These are phyloP conservation scores for Microdochium paspali DNA, from an alignment of 2,329 filamentous ascomycete species.

Conservation along the genomic window DNA sequence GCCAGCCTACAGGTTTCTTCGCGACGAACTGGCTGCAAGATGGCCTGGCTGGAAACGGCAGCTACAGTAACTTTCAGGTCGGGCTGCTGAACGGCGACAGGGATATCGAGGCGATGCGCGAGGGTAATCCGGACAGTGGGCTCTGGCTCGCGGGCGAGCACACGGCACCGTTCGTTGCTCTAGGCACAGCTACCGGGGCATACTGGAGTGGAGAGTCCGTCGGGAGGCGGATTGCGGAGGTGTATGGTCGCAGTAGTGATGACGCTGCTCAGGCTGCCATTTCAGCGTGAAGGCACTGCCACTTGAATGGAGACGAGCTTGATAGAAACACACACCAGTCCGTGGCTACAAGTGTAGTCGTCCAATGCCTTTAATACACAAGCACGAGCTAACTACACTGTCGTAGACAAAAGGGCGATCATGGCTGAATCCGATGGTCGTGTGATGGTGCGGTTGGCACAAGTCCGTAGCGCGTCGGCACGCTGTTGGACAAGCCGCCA, in stretches of 20 bases:
- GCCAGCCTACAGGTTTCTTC: conserved; percentile 52
- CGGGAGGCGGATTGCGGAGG: conserved; percentile 51
- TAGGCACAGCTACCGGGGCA: conserved; percentile 83
- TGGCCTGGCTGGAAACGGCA: conserved; percentile 70
- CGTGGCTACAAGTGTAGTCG: neutral
- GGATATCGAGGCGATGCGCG: conserved; percentile 58
- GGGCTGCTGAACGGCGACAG: conserved; percentile 61
- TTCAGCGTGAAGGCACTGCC: neutral
- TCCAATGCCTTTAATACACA: no score
- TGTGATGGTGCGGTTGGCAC: no score
- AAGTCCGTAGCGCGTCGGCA: no score
- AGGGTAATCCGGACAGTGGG: conserved; percentile 54
- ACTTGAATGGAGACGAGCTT: neutral
- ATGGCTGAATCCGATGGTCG: no score
- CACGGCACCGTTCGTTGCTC: conserved; percentile 78
- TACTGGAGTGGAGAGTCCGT: conserved; percentile 86
- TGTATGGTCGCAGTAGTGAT: conserved; percentile 28
- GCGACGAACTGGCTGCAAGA: conserved; percentile 74
- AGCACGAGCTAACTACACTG: no score
- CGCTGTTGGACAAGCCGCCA: no score
- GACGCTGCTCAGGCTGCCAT: neutral
- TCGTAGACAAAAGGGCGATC: no score
- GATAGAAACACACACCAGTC: neutral
- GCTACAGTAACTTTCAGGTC: conserved; percentile 78
- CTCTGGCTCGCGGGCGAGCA: conserved; percentile 88